Evolutionary conservation across 2,329 filamentous ascomycete genomes (phyloP).

Genomic region (Sporothrix dimorphospora): DNA sequence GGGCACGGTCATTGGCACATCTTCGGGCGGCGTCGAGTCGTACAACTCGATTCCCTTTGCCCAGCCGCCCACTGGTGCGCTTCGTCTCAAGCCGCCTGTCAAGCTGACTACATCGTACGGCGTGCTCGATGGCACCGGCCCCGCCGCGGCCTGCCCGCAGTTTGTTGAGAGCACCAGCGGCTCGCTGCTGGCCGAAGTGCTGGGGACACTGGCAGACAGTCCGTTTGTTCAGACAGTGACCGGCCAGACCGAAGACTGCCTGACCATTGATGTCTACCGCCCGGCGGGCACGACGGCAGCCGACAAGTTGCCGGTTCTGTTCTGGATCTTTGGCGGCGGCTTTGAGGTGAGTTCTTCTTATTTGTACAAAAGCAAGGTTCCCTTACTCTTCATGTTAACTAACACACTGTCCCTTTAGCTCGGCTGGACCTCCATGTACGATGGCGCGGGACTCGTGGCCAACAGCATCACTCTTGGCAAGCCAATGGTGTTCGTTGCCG

Average conservation of each 20-base stretch:
- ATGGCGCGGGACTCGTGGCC: slow-evolving; percentile 52
- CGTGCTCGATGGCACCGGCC: slow-evolving; percentile 61
- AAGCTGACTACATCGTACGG: slow-evolving; percentile 61
- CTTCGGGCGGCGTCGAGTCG: slow-evolving; percentile 55
- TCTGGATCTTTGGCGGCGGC: slow-evolving; percentile 73
- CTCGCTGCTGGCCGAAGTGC: not conserved
- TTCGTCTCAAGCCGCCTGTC: slow-evolving; percentile 71
- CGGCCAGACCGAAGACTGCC: slow-evolving; percentile 64
- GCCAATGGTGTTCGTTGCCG: slow-evolving; percentile 73
- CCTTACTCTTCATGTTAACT: too few relatives aligned
- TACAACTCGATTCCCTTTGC: slow-evolving; percentile 79
- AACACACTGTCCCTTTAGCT: slow-evolving; percentile 38
- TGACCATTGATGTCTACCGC: slow-evolving; percentile 63
- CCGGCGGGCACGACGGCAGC: slow-evolving; percentile 58
- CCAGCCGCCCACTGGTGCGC: slow-evolving; percentile 64
- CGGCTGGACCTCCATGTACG: slow-evolving; percentile 56
- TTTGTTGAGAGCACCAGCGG: slow-evolving; percentile 11
- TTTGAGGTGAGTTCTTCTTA: slow-evolving; percentile 49
- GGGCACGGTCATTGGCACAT: slow-evolving; percentile 18
- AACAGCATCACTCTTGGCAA: slow-evolving; percentile 55
- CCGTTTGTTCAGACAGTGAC: slow-evolving; percentile 52
- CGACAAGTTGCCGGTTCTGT: slow-evolving; percentile 66
- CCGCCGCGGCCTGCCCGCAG: slow-evolving; percentile 44
- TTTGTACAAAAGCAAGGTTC: not conserved
- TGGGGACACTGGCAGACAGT: not conserved